Base-by-base conservation (phyloP, 2,329 filamentous ascomycete species). In the Calonectria crousiana region DNA sequence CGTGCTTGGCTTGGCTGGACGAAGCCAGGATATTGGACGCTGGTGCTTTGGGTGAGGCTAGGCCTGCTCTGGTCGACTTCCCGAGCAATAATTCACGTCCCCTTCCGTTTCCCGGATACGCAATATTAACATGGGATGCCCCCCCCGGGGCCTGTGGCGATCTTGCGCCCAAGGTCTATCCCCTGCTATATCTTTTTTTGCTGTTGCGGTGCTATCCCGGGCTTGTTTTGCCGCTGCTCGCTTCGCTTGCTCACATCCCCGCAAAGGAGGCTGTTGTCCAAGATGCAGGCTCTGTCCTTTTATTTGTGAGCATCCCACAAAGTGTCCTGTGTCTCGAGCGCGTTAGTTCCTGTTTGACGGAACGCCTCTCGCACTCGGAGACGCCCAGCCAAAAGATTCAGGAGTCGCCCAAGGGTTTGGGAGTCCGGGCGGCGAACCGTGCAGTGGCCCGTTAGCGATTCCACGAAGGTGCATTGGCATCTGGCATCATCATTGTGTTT, bases 51-150 rank as follows among this genome's bases (percentile, higher is more conserved):
- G 60, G 38, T 26, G 14, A 30, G 60, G 60, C 60, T 64, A 64
- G 36, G 38, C 60, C 38, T 44, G 23, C 56, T 60, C 32, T 60
- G 56, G 56, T 60, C 18, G 56, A 60, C 56, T 58, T 58, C 56
- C 34, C 36, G 67, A 58, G 44, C 14, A 23, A 28, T 30, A 32
- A 28, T 41, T 64, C 44, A 56, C 47, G 60, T 47, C 60, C 36
- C 60, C 23, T 64, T 69, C 67, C 52, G 52, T 60, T 60, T 30
- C 38, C 60, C 34, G 58, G 58, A 16, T 38, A 67, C 36, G 49
- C 72, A 72, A 78, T 80, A 80, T 80, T 79, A 80, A 77, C 78
- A 77, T 60, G 70, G 69, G 60, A 30, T 38, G 49, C 73, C 75
- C 73, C 73, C 78, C 77, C 52, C 67, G 58, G 38, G 34, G 51